A percentile compares a stretch with the other conserved stretches of the same genome.
Evolutionary conservation across 768 basidiomycete genomes (phyloP).

Genomic region (Russula compacta): DNA sequence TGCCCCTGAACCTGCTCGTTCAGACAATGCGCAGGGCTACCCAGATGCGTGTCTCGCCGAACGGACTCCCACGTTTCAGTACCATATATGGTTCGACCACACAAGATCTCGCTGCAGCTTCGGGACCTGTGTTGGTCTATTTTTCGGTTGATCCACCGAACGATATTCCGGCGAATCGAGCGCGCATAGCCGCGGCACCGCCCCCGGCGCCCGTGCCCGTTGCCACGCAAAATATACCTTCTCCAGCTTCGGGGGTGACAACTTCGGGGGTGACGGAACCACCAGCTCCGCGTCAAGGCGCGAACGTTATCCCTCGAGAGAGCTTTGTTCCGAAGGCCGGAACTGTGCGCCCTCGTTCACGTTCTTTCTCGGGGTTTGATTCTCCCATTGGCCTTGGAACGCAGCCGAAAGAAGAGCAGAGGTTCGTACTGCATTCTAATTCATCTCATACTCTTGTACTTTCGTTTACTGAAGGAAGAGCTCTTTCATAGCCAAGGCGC

Average conservation of each 20-base stretch:
- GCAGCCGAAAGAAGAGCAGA: slow-evolving; percentile 11
- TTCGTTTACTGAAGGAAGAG: neutral
- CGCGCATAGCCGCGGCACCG: neutral
- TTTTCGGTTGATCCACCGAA: slow-evolving; percentile 47
- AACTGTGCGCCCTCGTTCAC: slow-evolving; percentile 45
- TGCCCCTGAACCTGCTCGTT: slow-evolving; percentile 22
- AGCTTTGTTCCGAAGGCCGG: slow-evolving; percentile 55
- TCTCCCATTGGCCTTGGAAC: slow-evolving; percentile 26
- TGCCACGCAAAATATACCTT: neutral
- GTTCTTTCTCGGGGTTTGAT: slow-evolving; percentile 71
- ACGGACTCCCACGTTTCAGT: slow-evolving; percentile 29
- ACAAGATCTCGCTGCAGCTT: slow-evolving; percentile 39
- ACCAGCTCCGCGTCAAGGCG: neutral
- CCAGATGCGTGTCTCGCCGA: slow-evolving; percentile 16
- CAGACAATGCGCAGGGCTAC: slow-evolving; percentile 22
- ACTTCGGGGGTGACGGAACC: neutral
- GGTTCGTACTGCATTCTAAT: slow-evolving; percentile 16
- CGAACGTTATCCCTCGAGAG: slow-evolving; percentile 37
- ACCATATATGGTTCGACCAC: slow-evolving; percentile 58
- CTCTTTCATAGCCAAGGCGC: neutral
- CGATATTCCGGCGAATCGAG: slow-evolving; percentile 26
- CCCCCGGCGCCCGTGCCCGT: slow-evolving; percentile 13
- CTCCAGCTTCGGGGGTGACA: neutral
- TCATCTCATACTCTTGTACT: too few species aligned
- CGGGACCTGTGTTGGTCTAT: slow-evolving; percentile 51